Percentiles rank a stretch among this genome's conserved stretches.
Evolutionary conservation across 2,329 filamentous ascomycete species (phyloP).

Genomic region (Hypoxylon sp.): DNA sequence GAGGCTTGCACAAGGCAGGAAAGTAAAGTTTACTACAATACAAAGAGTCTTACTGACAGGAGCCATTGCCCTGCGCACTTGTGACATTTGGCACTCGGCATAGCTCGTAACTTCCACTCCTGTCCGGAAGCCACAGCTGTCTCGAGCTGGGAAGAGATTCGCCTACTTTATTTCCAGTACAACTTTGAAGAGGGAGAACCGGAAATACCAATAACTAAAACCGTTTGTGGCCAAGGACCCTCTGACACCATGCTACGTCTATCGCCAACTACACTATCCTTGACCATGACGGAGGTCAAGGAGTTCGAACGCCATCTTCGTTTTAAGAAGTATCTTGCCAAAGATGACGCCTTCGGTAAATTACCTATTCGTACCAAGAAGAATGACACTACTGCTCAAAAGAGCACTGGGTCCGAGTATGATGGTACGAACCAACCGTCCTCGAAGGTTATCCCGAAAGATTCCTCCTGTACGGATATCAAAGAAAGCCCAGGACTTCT

Average conservation of each 20-base stretch:
- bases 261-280: slow-evolving; percentile 57
- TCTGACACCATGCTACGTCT: slow-evolving; percentile 59
- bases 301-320: slow-evolving; percentile 56
- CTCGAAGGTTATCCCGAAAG: slow-evolving; percentile 27
- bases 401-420: slow-evolving; percentile 32
- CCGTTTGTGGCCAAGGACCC: neutral
- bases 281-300: slow-evolving; percentile 61
- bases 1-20: neutral
- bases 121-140: neutral
- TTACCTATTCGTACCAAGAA: slow-evolving; percentile 42
- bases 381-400: slow-evolving; percentile 14
- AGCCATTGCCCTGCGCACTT: neutral
- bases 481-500: slow-evolving; percentile 40
- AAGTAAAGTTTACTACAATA: neutral
- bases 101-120: slow-evolving; percentile 10
- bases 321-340: slow-evolving; percentile 55
- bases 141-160: neutral
- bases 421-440: slow-evolving; percentile 27
- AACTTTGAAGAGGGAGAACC: neutral
- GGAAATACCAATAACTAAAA: neutral
- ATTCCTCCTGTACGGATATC: slow-evolving; percentile 18
- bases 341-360: slow-evolving; percentile 45
- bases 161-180: neutral
- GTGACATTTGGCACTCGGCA: neutral
- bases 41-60: neutral